Evolutionary conservation across 345 rosid genomes (phyloP).

Genomic region (Citrus sinensis): DVS_A1.0 CM039163.1:1153001-1153500

Average conservation of each 20-base stretch:
- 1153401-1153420: background rate
- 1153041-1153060: slow-evolving; percentile 46
- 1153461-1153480: background rate
- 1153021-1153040: slow-evolving; percentile 62
- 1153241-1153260: background rate
- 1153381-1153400: background rate
- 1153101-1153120: slow-evolving; percentile 20
- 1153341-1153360: background rate
- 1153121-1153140: background rate
- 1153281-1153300: background rate
- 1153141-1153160: background rate
- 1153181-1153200: background rate
- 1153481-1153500: background rate
- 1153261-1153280: background rate
- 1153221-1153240: background rate
- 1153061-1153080: slow-evolving; percentile 50
- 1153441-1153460: background rate
- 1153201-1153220: background rate
- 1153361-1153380: background rate
- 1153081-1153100: slow-evolving; percentile 57
- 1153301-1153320: background rate
- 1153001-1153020: slow-evolving; percentile 81
- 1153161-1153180: background rate
- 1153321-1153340: background rate
- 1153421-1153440: background rate